Evolutionary conservation across 345 rosid genomes (phyloP), one percentile per base, ranked within the genome.

Genomic region (Excoecaria cochinchinensis): DNA sequence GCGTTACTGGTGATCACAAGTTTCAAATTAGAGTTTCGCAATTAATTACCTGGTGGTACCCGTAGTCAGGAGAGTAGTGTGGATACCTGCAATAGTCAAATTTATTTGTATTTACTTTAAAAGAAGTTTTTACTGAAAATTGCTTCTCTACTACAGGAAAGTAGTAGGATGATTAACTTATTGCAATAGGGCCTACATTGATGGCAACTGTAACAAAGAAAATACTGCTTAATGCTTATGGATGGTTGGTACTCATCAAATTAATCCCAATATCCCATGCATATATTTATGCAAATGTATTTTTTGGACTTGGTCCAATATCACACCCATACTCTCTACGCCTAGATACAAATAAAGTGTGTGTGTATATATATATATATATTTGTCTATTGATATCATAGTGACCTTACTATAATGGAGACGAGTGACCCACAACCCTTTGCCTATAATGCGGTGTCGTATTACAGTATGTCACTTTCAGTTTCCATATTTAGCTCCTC

Each of bases 1-100:
- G 31, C 2, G 31, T 31, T 31, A 31, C 31, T 2, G 31, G 31
- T 31, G 31, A 31, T 31, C 31, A 31, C 31, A 31, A 31, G 31
- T 31, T 31, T 31, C 31, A 31, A 31, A 31, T 21, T 13, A 8
- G 3, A 57, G 6, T 40, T 14, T 17, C 2, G 1, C 40, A 21
- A 13, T 17, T 39, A 71, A 56, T 85, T 63, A 91, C 97, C 84
- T 88, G 95, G 74, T 84, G 97, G 86, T 91, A 87, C 44, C 92
- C 92, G 77, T 89, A 93, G 48, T 90, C 95, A 76, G 93, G 84
- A 81, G 83, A 73, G 84, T 90, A 90, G 15, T 87, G 69, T 79
- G 87, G 82, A 81, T 85, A 92, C 88, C 94, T 93, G 93, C 65
- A 83, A 80, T 74, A 67, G 62, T 48, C 67, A 15, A 15, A 51